Base-by-base conservation (phyloP, 202 grass and related monocot genomes). In the Setaria italica region DNA sequence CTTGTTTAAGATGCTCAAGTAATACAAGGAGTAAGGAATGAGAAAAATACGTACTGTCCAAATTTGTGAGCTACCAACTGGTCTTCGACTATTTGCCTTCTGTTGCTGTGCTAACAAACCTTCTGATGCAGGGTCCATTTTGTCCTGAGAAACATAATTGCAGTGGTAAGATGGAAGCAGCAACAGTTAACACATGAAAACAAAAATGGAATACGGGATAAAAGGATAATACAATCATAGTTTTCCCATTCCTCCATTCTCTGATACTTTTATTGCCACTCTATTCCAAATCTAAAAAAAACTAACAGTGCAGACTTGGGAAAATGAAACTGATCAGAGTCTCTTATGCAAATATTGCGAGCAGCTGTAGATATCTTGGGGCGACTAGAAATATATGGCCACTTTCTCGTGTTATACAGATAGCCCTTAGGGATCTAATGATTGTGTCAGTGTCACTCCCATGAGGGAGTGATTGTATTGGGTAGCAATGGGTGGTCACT, bases 61-160 rank as follows among this genome's bases (percentile, higher is more conserved):
- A 60, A 70, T 91, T 60, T 91, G 89, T 9, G 89, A 91, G 77
- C 85, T 88, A 67, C 89, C 89, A 77, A 88, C 82, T 19, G 77
- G 81, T 60, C 89, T 82, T 77, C 77, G 77, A 17, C 77, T 86
- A 88, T 67, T 91, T 88, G 55, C 37, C 80, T 88, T 91, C 57
- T 84, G 89, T 72, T 88, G 89, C 20, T 78, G 85, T 67, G 57
- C 16, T 72, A 64, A 39, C 30, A 67, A 74, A 88, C 57, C 71
- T 42, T 88, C 77, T 60, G 77, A 65, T 85, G 58, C 7, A 70
- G 66, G 29, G 33, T 88, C 57, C 85, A 91, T 91, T 77, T 84
- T 85, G 58, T 85, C 82, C 89, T 91, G 89, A 58, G 72, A 88
- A 91, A 82, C 29, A 91, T 30, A 30, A 72, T 55, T 59, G 1